These are phyloP conservation scores for Lasiosphaeriaceae sp. DNA, from an alignment of 495 filamentous ascomycete species.

Conservation along the genomic window DNA sequence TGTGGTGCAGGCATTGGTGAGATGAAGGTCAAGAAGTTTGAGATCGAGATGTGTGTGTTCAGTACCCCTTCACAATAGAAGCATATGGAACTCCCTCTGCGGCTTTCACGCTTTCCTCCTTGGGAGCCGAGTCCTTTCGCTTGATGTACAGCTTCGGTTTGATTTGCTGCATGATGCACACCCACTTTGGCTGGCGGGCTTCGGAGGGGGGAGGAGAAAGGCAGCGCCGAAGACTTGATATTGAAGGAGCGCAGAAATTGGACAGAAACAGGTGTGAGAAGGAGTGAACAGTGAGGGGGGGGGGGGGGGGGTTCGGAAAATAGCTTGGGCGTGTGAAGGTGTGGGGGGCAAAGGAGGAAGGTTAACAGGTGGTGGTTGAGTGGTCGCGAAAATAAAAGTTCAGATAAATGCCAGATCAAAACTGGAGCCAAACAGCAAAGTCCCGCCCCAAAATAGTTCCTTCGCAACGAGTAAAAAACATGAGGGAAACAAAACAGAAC, in stretches of 20 bases:
- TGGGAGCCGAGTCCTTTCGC: conserved; percentile 1
- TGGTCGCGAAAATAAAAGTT: too few relatives aligned
- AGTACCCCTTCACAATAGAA: conserved; percentile 28
- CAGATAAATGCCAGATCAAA: too few relatives aligned
- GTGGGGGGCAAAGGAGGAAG: too few relatives aligned
- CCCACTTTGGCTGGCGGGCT: background rate
- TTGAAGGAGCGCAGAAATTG: background rate
- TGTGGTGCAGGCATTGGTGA: too few relatives aligned
- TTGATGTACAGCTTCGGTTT: conserved; percentile 12
- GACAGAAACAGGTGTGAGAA: background rate
- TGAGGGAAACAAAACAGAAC: background rate
- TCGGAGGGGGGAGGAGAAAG: too few relatives aligned
- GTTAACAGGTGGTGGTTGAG: too few relatives aligned
- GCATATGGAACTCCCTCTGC: conserved; percentile 24
- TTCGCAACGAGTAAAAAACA: background rate
- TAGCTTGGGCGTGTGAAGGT: too few relatives aligned
- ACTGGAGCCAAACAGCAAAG: too few relatives aligned
- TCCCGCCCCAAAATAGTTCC: too few relatives aligned
- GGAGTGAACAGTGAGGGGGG: too few relatives aligned
- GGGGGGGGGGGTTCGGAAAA: too few relatives aligned
- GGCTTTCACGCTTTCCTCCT: conserved; percentile 6
- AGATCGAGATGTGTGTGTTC: background rate
- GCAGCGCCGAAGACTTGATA: background rate
- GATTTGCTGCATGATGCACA: background rate
- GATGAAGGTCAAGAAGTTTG: too few relatives aligned